Conservation (phyloP, 495 filamentous ascomycete genomes). For the Aspergillus homomorphus region DNA sequence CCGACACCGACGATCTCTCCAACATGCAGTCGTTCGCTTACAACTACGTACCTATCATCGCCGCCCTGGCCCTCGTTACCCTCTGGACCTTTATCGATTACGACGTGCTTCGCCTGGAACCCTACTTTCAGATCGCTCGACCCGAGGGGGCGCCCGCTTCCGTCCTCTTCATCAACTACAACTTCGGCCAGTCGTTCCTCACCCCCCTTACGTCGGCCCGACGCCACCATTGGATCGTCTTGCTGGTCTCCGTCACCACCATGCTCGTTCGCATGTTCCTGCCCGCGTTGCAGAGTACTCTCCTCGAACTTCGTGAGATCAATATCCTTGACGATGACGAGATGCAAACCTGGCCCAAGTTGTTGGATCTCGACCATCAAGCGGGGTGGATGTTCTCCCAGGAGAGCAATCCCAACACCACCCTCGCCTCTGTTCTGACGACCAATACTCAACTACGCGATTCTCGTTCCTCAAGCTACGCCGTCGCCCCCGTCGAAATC, state of each 20-base stretch:
- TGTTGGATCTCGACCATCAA: constrained; percentile 32
- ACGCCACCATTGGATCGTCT: constrained; percentile 37
- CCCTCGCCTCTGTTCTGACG: constrained; percentile 24
- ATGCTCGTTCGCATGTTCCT: constrained; percentile 38
- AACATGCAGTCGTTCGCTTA: constrained; percentile 35
- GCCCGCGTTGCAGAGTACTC: constrained; percentile 36
- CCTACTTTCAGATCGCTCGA: constrained; percentile 39
- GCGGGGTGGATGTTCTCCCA: constrained; percentile 37
- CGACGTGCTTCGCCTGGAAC: constrained; percentile 42
- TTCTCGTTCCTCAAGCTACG: constrained; percentile 32
- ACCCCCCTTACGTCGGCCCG: constrained; percentile 37
- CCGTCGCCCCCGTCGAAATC: constrained; percentile 39
- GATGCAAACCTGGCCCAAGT: constrained; percentile 34
- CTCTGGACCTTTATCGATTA: constrained; percentile 43
- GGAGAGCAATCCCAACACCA: constrained; percentile 25
- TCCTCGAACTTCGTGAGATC: constrained; percentile 37
- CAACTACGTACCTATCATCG: constrained; percentile 40
- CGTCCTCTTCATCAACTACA: constrained; percentile 43
- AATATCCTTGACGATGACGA: constrained; percentile 20
- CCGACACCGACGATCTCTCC: constrained; percentile 34
- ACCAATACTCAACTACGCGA: constrained; percentile 21
- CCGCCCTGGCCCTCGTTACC: constrained; percentile 33
- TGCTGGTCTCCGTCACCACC: constrained; percentile 35
- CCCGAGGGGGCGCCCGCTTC: constrained; percentile 36
- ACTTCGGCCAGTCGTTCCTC: constrained; percentile 41